Evolutionary conservation across 2,329 filamentous ascomycete genomes (phyloP).

Genomic region (Aureobasidium sp.): DNA sequence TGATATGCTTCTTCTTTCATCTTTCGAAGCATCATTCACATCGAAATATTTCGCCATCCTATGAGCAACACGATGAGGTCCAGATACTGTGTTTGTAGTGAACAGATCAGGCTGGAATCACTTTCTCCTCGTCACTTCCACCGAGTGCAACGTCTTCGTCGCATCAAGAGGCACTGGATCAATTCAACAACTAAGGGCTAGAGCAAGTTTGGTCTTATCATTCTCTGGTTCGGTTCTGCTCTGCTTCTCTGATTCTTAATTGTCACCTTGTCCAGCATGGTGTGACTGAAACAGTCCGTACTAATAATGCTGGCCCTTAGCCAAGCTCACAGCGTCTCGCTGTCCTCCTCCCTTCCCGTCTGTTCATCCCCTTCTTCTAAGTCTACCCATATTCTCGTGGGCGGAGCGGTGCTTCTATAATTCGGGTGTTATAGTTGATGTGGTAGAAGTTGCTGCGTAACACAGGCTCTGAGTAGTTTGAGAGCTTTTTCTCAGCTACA

Average conservation of each 20-base stretch:
- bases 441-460: too few relatives aligned
- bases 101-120: slow-evolving; percentile 23
- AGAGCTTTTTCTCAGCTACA: neutral
- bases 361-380: neutral
- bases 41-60: too few relatives aligned
- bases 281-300: neutral
- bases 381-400: neutral
- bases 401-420: too few relatives aligned
- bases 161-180: slow-evolving; percentile 13
- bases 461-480: too few relatives aligned
- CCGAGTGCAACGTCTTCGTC: slow-evolving; percentile 19
- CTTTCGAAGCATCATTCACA: too few relatives aligned
- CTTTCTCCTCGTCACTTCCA: slow-evolving; percentile 38
- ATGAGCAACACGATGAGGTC: too few relatives aligned
- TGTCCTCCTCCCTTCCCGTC: neutral
- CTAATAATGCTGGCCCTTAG: neutral
- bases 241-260: too few relatives aligned
- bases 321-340: neutral
- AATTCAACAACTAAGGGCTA: slow-evolving; percentile 20
- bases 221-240: too few relatives aligned
- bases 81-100: too few relatives aligned
- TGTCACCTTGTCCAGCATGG: neutral
- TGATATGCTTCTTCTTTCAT: too few relatives aligned
- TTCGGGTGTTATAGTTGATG: too few relatives aligned
- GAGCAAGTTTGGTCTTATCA: too few relatives aligned